Conservation (phyloP, 192 early-diverging fungal genomes). For the Mortierella alpina region DNA sequence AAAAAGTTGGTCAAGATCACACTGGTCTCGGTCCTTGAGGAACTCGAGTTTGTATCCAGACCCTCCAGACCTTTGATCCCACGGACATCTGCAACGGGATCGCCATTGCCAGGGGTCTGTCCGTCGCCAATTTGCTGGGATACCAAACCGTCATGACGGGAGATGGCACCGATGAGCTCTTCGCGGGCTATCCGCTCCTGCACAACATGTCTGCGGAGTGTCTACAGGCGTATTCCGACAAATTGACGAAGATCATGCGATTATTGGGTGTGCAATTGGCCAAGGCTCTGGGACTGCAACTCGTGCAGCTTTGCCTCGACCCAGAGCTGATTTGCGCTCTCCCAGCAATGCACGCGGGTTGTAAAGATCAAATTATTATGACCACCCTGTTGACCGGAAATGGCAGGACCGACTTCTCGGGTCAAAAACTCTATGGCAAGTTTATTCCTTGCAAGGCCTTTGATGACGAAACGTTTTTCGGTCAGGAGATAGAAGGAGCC, state of each 20-base stretch:
- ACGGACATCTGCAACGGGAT: conserved; percentile 78
- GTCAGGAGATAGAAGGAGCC: too few species aligned
- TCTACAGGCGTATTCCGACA: conserved; percentile 60
- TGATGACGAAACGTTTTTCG: too few species aligned
- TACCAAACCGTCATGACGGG: conserved; percentile 65
- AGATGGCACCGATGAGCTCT: conserved; percentile 78
- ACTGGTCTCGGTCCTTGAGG: conserved; percentile 50
- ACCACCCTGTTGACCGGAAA: conserved; percentile 54
- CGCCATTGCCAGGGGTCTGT: conserved; percentile 65
- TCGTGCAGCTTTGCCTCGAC: conserved; percentile 67
- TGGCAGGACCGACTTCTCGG: too few species aligned
- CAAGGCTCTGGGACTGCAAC: too few species aligned
- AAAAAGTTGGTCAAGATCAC: conserved; percentile 61
- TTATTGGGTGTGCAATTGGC: conserved; percentile 64
- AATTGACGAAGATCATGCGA: conserved; percentile 61
- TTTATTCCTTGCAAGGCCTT: too few species aligned
- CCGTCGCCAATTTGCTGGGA: conserved; percentile 58
- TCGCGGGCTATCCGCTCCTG: conserved; percentile 77
- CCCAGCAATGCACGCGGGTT: conserved; percentile 53
- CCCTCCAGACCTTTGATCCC: conserved; percentile 73
- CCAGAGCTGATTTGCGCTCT: conserved; percentile 63
- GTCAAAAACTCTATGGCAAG: too few species aligned
- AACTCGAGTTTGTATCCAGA: conserved; percentile 63
- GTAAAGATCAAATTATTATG: conserved; percentile 57
- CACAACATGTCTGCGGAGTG: conserved; percentile 59